Conservation (phyloP, 768 basidiomycete species). For the Cubamyces lactineus region DNA sequence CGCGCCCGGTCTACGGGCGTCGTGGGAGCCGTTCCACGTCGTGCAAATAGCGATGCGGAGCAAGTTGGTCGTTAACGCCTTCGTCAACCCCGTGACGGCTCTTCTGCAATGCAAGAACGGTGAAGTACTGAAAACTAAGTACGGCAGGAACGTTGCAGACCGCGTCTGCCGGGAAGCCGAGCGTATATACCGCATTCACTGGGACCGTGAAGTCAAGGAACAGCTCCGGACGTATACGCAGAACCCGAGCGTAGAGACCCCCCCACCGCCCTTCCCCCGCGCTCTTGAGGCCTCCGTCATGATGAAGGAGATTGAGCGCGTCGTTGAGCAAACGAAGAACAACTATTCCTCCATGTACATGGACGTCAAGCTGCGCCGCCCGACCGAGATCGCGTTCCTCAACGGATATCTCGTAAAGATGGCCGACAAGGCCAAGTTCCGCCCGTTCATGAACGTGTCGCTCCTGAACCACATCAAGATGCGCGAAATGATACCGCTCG, state of each 20-base stretch:
- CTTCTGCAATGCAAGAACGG: slow-evolving; percentile 82
- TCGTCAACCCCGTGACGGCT: slow-evolving; percentile 87
- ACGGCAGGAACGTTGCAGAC: slow-evolving; percentile 48
- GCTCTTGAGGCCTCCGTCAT: slow-evolving; percentile 51
- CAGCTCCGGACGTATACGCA: slow-evolving; percentile 26
- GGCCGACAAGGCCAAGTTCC: slow-evolving; percentile 58
- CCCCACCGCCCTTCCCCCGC: slow-evolving; percentile 47
- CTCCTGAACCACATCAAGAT: slow-evolving; percentile 63
- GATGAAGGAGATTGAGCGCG: slow-evolving; percentile 56
- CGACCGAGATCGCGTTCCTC: slow-evolving; percentile 80
- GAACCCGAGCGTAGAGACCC: slow-evolving; percentile 6
- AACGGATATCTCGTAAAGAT: slow-evolving; percentile 79
- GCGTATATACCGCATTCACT: slow-evolving; percentile 55
- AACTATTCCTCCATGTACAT: slow-evolving; percentile 84
- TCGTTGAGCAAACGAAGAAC: slow-evolving; percentile 57
- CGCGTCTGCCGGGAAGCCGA: slow-evolving; percentile 76
- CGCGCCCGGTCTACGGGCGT: slow-evolving; percentile 56
- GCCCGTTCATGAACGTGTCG: slow-evolving; percentile 59
- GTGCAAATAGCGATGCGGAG: slow-evolving; percentile 72
- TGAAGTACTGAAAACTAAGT: slow-evolving; percentile 54
- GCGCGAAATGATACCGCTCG: slow-evolving; percentile 55
- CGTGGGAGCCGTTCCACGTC: slow-evolving; percentile 67
- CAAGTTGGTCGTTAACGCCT: slow-evolving; percentile 80
- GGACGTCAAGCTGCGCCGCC: slow-evolving; percentile 59
- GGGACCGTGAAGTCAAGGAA: slow-evolving; percentile 37